Evolutionary conservation across 2,329 filamentous ascomycete genomes (phyloP).

Genomic region (Alternaria gansuensis): DNA sequence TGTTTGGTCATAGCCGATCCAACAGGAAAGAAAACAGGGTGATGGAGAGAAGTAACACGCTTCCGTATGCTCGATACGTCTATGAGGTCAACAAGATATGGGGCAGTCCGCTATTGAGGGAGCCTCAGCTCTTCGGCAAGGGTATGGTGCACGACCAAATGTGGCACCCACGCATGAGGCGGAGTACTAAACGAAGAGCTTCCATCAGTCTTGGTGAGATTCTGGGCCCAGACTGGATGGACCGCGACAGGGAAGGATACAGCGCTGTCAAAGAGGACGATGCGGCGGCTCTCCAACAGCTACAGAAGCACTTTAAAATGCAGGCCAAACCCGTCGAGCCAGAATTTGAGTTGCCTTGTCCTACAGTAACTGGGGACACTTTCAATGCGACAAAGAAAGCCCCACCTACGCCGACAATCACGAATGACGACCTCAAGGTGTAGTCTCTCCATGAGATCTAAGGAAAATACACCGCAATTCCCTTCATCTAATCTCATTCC

Average conservation of each 20-base stretch:
- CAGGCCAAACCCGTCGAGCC: slow-evolving; percentile 4
- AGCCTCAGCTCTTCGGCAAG: slow-evolving; percentile 30
- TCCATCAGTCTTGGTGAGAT: slow-evolving; percentile 21
- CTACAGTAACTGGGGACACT: neutral
- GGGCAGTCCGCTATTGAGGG: slow-evolving; percentile 37
- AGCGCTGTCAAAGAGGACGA: neutral
- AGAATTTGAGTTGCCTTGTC: neutral
- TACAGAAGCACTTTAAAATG: slow-evolving; percentile 1
- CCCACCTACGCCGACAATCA: neutral
- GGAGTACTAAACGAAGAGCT: slow-evolving; percentile 11
- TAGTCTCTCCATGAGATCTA: neutral
- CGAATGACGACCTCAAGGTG: neutral
- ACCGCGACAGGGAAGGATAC: neutral
- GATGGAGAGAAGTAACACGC: slow-evolving; percentile 35
- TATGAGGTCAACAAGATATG: slow-evolving; percentile 42
- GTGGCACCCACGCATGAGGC: slow-evolving; percentile 33
- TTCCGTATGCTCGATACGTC: slow-evolving; percentile 37
- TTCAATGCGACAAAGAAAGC: neutral
- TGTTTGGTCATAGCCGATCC: slow-evolving; percentile 42
- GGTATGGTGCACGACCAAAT: slow-evolving; percentile 16
- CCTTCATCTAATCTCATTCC: neutral
- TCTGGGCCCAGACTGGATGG: slow-evolving; percentile 15
- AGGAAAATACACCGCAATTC: neutral
- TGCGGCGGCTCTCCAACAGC: slow-evolving; percentile 4
- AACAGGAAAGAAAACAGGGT: slow-evolving; percentile 36